Conservation (phyloP, 371 early-diverging fungal species). For the Zopfochytrium polystomum region DNA sequence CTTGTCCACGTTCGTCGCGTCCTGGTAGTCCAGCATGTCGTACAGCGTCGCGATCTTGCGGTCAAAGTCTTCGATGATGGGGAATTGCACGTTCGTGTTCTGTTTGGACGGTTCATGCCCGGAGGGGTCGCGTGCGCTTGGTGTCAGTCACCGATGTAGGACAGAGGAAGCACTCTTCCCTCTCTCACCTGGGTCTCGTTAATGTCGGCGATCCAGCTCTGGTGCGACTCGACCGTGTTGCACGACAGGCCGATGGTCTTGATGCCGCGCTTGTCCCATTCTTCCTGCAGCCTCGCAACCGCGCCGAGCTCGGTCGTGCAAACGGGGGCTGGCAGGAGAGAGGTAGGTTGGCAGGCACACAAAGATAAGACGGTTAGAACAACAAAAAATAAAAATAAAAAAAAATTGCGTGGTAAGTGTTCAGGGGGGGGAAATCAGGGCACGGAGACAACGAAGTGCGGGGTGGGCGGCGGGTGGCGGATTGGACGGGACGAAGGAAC, state of each 20-base stretch:
- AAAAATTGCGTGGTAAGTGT: no score
- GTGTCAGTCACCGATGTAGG: not conserved
- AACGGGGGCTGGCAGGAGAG: conserved; percentile 65
- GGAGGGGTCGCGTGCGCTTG: not conserved
- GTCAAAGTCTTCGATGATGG: conserved; percentile 76
- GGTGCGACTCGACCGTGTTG: conserved; percentile 77
- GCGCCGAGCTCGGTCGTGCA: conserved; percentile 94
- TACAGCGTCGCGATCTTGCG: conserved; percentile 68
- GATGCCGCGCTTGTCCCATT: conserved; percentile 77
- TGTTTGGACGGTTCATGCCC: conserved; percentile 26
- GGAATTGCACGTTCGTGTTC: conserved; percentile 74
- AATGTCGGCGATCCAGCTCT: conserved; percentile 87
- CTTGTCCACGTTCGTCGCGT: conserved; percentile 81
- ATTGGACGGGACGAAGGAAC: no score
- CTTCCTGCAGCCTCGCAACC: conserved; percentile 73
- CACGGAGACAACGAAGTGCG: not conserved
- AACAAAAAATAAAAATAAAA: no score
- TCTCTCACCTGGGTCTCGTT: conserved; percentile 59
- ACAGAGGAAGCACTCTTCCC: not conserved
- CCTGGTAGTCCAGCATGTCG: conserved; percentile 94
- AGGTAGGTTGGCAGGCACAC: not conserved
- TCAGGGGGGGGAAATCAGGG: not conserved
- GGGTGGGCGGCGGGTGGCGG: conserved; percentile 16
- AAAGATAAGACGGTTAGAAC: no score
- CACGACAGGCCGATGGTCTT: conserved; percentile 91